These are phyloP conservation scores for Leonotis leonurus DNA, from an alignment of 257 asterid species.

Conservation along the genomic window DNA sequence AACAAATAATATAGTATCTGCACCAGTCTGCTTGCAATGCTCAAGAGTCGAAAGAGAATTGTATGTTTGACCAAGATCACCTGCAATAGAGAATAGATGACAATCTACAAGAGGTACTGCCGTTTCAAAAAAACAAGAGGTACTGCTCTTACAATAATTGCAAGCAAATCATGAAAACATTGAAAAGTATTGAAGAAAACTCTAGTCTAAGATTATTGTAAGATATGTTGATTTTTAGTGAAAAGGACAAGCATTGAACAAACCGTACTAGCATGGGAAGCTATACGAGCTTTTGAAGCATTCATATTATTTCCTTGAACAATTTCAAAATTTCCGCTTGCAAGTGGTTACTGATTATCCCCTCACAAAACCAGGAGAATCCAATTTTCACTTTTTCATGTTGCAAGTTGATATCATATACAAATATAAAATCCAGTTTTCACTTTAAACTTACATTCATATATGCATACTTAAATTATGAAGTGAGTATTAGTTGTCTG, in stretches of 20 bases:
- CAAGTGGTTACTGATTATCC: background rate
- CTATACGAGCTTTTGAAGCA: background rate
- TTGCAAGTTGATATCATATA: background rate
- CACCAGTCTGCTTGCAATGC: slow-evolving; percentile 68
- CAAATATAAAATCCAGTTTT: background rate
- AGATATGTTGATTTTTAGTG: background rate
- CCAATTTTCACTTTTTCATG: too few species aligned
- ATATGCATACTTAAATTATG: too few species aligned
- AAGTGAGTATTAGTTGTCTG: background rate
- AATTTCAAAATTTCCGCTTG: background rate
- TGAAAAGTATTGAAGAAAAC: background rate
- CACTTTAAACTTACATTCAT: too few species aligned
- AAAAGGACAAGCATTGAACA: background rate
- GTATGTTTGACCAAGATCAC: slow-evolving; percentile 98
- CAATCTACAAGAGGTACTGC: background rate
- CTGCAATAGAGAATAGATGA: slow-evolving; percentile 32
- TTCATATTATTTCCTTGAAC: background rate
- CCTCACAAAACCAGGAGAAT: background rate
- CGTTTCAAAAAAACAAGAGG: background rate
- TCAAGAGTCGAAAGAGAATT: slow-evolving; percentile 87
- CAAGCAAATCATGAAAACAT: background rate
- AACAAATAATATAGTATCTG: slow-evolving; percentile 69
- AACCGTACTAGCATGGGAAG: background rate
- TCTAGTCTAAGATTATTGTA: background rate
- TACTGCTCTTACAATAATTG: background rate